phyloP scores from a whole-genome alignment of 1,139 yeast genomes.

The Pichia sp. region DNA sequence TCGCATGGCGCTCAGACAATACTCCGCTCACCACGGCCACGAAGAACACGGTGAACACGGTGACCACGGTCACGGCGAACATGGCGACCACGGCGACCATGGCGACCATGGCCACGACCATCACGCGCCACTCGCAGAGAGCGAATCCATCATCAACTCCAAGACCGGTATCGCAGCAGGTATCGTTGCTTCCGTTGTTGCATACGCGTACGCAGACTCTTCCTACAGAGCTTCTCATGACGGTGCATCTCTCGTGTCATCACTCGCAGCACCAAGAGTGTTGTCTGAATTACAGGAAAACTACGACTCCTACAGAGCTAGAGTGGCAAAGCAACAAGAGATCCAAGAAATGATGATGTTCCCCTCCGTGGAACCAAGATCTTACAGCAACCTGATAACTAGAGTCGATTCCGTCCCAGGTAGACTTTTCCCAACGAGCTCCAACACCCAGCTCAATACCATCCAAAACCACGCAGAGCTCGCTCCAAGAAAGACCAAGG shows the following conservation, averaged over 20 bases:
- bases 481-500: constrained; percentile 26
- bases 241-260: constrained; percentile 21
- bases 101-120: constrained; percentile 21
- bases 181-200: constrained; percentile 15
- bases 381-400: constrained; percentile 17
- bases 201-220: constrained; percentile 17
- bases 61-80: constrained; percentile 5
- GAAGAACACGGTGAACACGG: constrained; percentile 8
- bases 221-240: constrained; percentile 21
- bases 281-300: constrained; percentile 18
- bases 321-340: constrained; percentile 20
- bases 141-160: constrained; percentile 23
- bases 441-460: constrained; percentile 20
- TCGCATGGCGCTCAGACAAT: constrained; percentile 7
- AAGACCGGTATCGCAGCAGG: constrained; percentile 19
- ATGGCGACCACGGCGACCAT: constrained; percentile 17
- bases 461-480: constrained; percentile 22
- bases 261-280: constrained; percentile 13
- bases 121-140: constrained; percentile 20
- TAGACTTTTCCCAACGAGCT: constrained; percentile 21
- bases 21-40: constrained; percentile 13
- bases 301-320: constrained; percentile 20
- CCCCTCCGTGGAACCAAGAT: constrained; percentile 15
- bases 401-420: constrained; percentile 27
- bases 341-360: constrained; percentile 20